Evolutionary conservation across 306 rosid genomes (phyloP), one percentile per base, ranked within the genome.

Genomic region (Prunus padus): DNA sequence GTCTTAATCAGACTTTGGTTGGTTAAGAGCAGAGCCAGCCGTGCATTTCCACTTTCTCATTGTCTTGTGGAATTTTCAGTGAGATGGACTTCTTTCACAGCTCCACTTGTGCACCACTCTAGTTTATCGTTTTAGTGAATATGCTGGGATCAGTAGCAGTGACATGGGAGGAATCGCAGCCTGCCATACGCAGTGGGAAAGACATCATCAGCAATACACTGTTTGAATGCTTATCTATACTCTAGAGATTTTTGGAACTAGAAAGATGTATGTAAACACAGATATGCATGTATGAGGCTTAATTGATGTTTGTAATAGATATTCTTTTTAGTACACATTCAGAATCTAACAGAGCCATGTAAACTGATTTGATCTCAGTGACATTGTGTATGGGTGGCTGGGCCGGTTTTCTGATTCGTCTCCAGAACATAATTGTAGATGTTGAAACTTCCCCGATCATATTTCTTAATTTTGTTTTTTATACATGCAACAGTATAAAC

Each of bases 181-280:
- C 42, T 64, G 28, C 72, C 28, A 26, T 30, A 49, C 40, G 59
- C 72, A 47, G 33, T 68, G 37, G 74, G 65, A 22, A 19, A 28
- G 76, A 71, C 81, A 49, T 20, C 22, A 51, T n/a, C 56, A 55
- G 56, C 52, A 64, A 65, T 81, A 67, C 77, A 77, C 65, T 71
- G 60, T 63, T 71, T 15, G 30, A 31, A 59, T 67, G 67, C 59
- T 74, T 55, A 46, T 8, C 60, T 77, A 63, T 50, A 25, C 20
- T 4, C 19, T 51, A 60, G 61, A 61, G 65, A 77, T 76, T 68
- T 75, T 56, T 67, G 68, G 63, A 56, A 22, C 7, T 72, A 10
- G 25, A 11, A 65, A 40, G 74, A 46, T 69, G 49, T 51, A 49
- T 65, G 67, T 72, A 77, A 72, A 76, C 71, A 28, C 3, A 51